These are phyloP conservation scores for Claviceps purpurea DNA, from an alignment of 2,329 filamentous ascomycete species.

Conservation along the genomic window DNA sequence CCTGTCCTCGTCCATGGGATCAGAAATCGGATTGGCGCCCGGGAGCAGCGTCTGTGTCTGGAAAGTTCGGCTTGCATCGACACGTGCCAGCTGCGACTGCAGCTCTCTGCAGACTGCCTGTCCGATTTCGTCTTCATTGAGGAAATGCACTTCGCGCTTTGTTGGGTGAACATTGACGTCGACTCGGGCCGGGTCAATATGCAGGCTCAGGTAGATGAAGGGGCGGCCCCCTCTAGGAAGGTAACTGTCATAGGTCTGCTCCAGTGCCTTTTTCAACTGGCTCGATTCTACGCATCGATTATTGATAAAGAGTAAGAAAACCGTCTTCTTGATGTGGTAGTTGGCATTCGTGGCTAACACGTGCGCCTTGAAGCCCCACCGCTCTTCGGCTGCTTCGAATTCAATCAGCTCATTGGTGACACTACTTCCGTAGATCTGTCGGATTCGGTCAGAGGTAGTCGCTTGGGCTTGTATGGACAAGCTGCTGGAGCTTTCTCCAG, in stretches of 20 bases:
- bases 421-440: conserved; percentile 71
- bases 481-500: conserved; percentile 72
- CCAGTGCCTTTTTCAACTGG: conserved; percentile 75
- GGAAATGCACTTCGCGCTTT: conserved; percentile 90
- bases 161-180: conserved; percentile 98
- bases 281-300: conserved; percentile 86
- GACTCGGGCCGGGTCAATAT: conserved; percentile 82
- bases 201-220: conserved; percentile 81
- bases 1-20: conserved; percentile 15
- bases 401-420: conserved; percentile 82
- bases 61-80: conserved; percentile 90
- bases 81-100: conserved; percentile 62
- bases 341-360: conserved; percentile 88
- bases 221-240: conserved; percentile 89
- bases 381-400: conserved; percentile 56
- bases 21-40: conserved; percentile 31
- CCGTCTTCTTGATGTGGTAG: conserved; percentile 82
- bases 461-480: conserved; percentile 67
- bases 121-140: conserved; percentile 95
- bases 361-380: conserved; percentile 71
- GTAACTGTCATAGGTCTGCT: conserved; percentile 78
- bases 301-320: conserved; percentile 86
- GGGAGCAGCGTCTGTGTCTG: conserved; percentile 84
- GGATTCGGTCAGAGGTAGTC: conserved; percentile 66
- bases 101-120: conserved; percentile 74